These are phyloP conservation scores for Eleusine coracana DNA, from an alignment of 176 grass and related monocot species.

Conservation along the genomic window DNA sequence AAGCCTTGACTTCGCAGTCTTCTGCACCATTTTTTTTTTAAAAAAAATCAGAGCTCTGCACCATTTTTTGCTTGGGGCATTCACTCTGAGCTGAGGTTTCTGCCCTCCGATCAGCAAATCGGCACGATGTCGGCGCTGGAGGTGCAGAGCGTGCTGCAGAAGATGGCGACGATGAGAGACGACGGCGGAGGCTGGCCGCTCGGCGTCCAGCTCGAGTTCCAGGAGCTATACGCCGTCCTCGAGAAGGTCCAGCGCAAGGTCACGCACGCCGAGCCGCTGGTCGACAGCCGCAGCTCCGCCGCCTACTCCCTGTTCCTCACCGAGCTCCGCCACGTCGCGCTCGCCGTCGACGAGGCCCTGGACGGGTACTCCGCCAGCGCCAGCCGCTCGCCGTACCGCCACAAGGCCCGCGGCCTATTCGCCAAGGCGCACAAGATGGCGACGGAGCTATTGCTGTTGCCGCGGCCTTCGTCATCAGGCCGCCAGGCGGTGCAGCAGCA, in stretches of 20 bases:
- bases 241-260: not conserved
- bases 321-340: not conserved
- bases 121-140: constrained; percentile 2
- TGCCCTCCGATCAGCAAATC: too few species aligned
- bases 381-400: too few species aligned
- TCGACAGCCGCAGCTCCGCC: constrained; percentile 4
- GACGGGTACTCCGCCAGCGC: not conserved
- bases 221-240: not conserved
- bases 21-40: too few species aligned
- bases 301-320: not conserved
- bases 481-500: too few species aligned
- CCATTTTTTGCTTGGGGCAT: too few species aligned
- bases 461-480: too few species aligned
- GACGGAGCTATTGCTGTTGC: too few species aligned
- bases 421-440: too few species aligned
- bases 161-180: not conserved
- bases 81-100: too few species aligned
- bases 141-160: not conserved
- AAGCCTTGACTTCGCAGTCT: too few species aligned
- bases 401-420: too few species aligned
- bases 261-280: not conserved
- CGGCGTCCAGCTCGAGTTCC: not conserved
- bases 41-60: too few species aligned
- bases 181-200: not conserved
- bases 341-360: not conserved